Evolutionary conservation across 23 red algal genomes (phyloP).

Genomic region (Rhodosorus marinus): DNA sequence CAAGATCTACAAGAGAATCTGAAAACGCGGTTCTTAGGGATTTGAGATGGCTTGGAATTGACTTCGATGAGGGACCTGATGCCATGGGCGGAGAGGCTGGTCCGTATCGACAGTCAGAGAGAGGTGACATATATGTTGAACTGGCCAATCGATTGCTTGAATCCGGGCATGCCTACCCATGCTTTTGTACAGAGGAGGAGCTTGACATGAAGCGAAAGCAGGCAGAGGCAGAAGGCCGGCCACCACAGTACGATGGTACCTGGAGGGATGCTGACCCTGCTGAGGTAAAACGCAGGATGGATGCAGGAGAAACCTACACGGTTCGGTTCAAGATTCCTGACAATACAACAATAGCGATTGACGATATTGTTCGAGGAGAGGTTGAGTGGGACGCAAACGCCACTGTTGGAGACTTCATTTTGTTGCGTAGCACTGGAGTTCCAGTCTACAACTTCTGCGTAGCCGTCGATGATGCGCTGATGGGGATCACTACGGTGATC

Average conservation of each 20-base stretch:
- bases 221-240: conserved; percentile 37
- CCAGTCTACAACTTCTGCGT: conserved; percentile 99
- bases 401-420: conserved; percentile 88
- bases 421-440: conserved; percentile 55
- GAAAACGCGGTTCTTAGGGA: conserved; percentile 65
- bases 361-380: conserved; percentile 76
- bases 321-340: conserved; percentile 68
- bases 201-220: conserved; percentile 49
- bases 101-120: conserved; percentile 81
- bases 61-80: conserved; percentile 75
- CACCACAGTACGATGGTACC: conserved; percentile 88
- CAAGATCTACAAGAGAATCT: conserved; percentile 56
- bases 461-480: conserved; percentile 90
- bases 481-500: conserved; percentile 88
- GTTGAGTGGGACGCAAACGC: conserved; percentile 86
- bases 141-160: conserved; percentile 20
- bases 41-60: conserved; percentile 76
- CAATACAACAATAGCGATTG: conserved; percentile 46
- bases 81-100: conserved; percentile 42
- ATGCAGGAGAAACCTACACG: conserved; percentile 40
- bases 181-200: conserved; percentile 92
- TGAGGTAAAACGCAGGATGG: conserved; percentile 21
- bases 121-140: conserved; percentile 38
- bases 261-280: conserved; percentile 64
- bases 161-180: conserved; percentile 72